phyloP scores from a whole-genome alignment of 306 rosid genomes.

The Abrus precatorius region DNA sequence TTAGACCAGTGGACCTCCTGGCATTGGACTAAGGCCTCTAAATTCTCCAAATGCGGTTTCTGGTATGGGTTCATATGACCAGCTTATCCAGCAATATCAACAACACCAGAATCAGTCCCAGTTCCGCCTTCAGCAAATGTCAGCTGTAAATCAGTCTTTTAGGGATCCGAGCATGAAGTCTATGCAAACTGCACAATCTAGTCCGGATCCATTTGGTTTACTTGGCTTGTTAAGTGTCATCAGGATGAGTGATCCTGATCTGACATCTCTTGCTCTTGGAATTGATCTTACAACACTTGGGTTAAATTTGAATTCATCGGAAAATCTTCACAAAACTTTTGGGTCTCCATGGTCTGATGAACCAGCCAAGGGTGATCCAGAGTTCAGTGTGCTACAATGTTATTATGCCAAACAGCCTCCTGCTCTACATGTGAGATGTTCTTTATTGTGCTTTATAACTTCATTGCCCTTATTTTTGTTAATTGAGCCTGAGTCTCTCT shows the following conservation, averaged over 20 bases:
- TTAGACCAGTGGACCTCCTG: slow-evolving; percentile 95
- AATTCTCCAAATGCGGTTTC: slow-evolving; percentile 85
- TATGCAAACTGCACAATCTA: slow-evolving; percentile 78
- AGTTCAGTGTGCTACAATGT: slow-evolving; percentile 86
- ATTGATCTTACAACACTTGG: slow-evolving; percentile 95
- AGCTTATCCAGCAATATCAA: slow-evolving; percentile 88
- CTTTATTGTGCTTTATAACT: slow-evolving; percentile 20
- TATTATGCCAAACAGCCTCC: slow-evolving; percentile 87
- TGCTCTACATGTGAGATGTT: slow-evolving; percentile 70
- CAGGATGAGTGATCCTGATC: slow-evolving; percentile 91
- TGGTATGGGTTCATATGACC: slow-evolving; percentile 90
- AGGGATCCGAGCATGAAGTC: slow-evolving; percentile 87
- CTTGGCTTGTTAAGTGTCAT: slow-evolving; percentile 93
- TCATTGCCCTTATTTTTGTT: slow-evolving; percentile 21
- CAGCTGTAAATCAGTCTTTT: slow-evolving; percentile 82
- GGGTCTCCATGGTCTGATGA: slow-evolving; percentile 99
- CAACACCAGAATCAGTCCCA: slow-evolving; percentile 89
- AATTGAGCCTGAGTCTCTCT: slow-evolving; percentile 34
- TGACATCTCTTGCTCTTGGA: slow-evolving; percentile 96
- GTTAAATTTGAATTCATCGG: slow-evolving; percentile 90
- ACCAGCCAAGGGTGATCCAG: slow-evolving; percentile 96
- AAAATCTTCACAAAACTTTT: slow-evolving; percentile 95
- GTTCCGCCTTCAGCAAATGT: slow-evolving; percentile 83
- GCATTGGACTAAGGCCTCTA: slow-evolving; percentile 90
- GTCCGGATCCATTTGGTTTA: slow-evolving; percentile 88